Evolutionary conservation across 306 rosid genomes (phyloP).

Genomic region (Pterocarpus macrocarpus): DNA sequence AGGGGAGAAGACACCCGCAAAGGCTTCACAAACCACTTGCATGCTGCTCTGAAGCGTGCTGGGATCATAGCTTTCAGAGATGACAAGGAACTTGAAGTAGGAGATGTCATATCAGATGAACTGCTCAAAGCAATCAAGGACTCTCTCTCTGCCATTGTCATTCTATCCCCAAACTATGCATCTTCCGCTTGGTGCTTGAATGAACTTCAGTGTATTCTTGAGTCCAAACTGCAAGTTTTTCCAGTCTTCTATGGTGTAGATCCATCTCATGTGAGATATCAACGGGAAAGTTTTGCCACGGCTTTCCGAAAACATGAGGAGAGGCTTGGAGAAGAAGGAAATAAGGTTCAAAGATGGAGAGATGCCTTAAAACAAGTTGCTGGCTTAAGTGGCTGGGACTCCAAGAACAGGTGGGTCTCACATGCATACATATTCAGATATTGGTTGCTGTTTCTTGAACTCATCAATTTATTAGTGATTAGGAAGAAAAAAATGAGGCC

Average conservation of each 20-base stretch:
- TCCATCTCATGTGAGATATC: conserved; percentile 36
- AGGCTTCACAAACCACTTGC: conserved; percentile 36
- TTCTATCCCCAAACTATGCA: conserved; percentile 47
- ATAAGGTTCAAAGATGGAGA: conserved; percentile 43
- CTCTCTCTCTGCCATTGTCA: conserved; percentile 17
- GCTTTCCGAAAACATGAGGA: conserved; percentile 38
- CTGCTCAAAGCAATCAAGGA: conserved; percentile 33
- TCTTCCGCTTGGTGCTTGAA: conserved; percentile 42
- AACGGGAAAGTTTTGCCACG: not conserved
- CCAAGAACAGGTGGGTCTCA: conserved; percentile 18
- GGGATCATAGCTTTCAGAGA: conserved; percentile 35
- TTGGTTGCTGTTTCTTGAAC: not conserved
- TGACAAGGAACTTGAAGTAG: conserved; percentile 24
- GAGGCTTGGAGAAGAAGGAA: not conserved
- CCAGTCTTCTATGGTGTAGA: conserved; percentile 39
- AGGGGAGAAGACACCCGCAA: conserved; percentile 42
- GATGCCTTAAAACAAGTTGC: conserved; percentile 32
- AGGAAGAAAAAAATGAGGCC: not conserved
- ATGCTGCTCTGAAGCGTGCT: not conserved
- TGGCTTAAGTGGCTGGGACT: conserved; percentile 37
- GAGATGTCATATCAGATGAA: not conserved
- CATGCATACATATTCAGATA: not conserved
- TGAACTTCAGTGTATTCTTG: not conserved
- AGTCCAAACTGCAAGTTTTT: not conserved
- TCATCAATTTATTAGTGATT: not conserved